Evolutionary conservation across 371 early-diverging fungal species (phyloP), one percentile per base, ranked within the genome.

Genomic region (Haplosporangium sp.): DNA sequence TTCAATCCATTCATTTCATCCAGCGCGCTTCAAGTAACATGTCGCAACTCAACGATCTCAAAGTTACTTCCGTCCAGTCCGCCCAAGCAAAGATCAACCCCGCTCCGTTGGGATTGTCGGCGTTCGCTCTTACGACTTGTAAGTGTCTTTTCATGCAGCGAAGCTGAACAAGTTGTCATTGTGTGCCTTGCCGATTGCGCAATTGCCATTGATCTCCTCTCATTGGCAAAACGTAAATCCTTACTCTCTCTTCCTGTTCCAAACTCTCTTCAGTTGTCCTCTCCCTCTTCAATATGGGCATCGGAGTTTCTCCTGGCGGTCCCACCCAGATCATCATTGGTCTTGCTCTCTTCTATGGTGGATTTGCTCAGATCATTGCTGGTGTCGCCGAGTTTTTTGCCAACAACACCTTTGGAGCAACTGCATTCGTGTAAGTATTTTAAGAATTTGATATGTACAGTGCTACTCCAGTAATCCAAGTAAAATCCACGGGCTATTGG

Each of bases 371-470:
- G 85, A 71, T 91, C 43, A 71, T 86, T n/a, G 93, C 93, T 62
- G 94, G 94, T 53, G 92, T 94, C 92, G 92, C 91, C 92, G 93
- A 94, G 82, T 93, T 92, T 85, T 85, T 83, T 53, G 83, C 85
- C 21, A 89, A 90, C 64, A 93, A 92, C 75, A 92, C 92, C 40
- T 93, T 94, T 84, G 95, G 93, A 69, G 95, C 92, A 54, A 94
- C 94, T 23, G 93, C 92, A 6, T 94, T 94, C 85, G 67, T 67
- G 77, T 77, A 77, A 67, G 82, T 62, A 8, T 37, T n/a, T n/a
- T n/a, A n/a, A n/a, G n/a, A n/a, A n/a, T n/a, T n/a, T n/a, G n/a
- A n/a, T n/a, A n/a, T n/a, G n/a, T n/a, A n/a, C n/a, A n/a, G n/a
- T n/a, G n/a, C n/a, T n/a, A n/a, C n/a, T n/a, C n/a, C n/a, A n/a